phyloP scores from a whole-genome alignment of 106 monocot genomes.

The Dendrobium catenatum region DNA sequence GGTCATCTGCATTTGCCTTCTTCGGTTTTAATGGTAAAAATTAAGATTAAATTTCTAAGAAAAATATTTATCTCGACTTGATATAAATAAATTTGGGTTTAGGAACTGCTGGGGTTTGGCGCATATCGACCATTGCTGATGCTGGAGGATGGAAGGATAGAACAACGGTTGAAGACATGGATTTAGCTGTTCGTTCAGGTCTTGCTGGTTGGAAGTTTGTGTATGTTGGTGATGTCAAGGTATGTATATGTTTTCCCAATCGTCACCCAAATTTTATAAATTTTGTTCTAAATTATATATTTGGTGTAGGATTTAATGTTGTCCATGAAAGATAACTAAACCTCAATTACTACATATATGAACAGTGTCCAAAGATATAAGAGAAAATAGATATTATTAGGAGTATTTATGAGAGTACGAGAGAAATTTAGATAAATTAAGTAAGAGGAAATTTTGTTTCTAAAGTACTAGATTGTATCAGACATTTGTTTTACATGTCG shows the following conservation, averaged over 20 bases:
- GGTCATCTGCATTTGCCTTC: conserved; percentile 30
- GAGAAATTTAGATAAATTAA: no score
- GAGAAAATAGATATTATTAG: no score
- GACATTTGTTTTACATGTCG: no score
- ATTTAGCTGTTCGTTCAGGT: conserved; percentile 24
- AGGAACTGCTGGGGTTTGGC: conserved; percentile 35
- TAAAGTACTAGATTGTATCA: no score
- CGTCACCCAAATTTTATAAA: not conserved
- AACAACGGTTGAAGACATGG: conserved; percentile 35
- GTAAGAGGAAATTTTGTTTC: no score
- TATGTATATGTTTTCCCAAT: not conserved
- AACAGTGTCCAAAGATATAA: no score
- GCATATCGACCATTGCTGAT: conserved; percentile 22
- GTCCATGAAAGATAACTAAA: no score
- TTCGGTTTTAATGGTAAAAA: conserved; percentile 36
- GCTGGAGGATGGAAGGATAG: conserved; percentile 37
- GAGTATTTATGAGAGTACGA: no score
- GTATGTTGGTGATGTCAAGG: conserved; percentile 26
- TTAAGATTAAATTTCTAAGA: not conserved
- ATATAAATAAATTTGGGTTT: not conserved
- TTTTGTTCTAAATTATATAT: not conserved
- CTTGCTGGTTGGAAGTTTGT: conserved; percentile 30
- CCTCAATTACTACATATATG: no score
- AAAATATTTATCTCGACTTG: not conserved
- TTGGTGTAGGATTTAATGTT: not conserved